Base-by-base conservation (phyloP, 2,329 filamentous ascomycete genomes). In the Exophiala spinifera region DNA sequence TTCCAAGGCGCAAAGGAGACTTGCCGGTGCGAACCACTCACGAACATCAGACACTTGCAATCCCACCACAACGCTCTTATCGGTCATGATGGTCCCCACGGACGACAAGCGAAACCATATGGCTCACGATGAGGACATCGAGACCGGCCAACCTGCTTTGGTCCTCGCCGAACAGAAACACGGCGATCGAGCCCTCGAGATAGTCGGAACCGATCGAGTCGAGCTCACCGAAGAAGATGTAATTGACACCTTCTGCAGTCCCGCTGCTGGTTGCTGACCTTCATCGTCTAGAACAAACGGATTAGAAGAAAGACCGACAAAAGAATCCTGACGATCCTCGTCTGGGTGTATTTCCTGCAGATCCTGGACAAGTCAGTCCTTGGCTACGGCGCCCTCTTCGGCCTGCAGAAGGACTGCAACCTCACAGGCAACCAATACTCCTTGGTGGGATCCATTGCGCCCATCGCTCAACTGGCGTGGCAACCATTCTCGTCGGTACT, bases 221-320 rank as follows among this genome's bases (percentile, higher is more conserved):
- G 61, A 59, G 17, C 46, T 73, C 47, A 71, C 69, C 1, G 71
- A 72, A 42, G 70, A 72, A 56, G 70, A 73, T 56, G 65, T 69
- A 50, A 11, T 39, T 21, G 21, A 23, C 25, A 39, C 20, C 14
- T 19, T 25, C 19, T 19, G 11, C 14, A 11, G n/a, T 5, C 14
- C 4, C 6, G 7, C 6, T 13, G 4, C 23, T 37, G 1, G 21
- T 13, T 46, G 14, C 46, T 55, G 31, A 56, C 28, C 7, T 8
- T 20, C 15, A 21, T 23, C 28, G n/a, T 36, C 14, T 44, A 77
- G 75, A 80, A 78, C 67, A 77, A 74, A 59, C 76, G 78, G 8
- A 85, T 86, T 57, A 75, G 79, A 21, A 76, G 74, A 39, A 85
- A 85, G 67, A 86, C 82, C 1, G 84, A 87, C 64, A 75, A 73